These are phyloP conservation scores for Rhododendron ferrugineum DNA, from an alignment of 148 eudicot species.

Conservation along the genomic window DNA sequence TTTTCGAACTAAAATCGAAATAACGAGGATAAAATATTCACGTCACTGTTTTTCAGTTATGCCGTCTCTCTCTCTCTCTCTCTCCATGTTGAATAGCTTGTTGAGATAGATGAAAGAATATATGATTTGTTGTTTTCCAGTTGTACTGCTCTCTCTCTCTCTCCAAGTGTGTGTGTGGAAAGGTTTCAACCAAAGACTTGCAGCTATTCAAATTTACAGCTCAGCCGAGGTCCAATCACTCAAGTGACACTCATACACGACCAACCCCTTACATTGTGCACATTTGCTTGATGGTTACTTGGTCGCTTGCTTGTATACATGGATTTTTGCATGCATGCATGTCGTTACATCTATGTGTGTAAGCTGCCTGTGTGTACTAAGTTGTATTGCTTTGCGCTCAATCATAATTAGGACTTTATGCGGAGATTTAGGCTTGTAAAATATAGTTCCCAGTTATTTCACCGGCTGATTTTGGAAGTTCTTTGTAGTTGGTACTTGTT, in stretches of 20 bases:
- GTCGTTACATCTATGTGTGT: background rate
- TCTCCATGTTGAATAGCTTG: background rate
- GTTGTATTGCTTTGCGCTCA: background rate
- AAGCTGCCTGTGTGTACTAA: background rate
- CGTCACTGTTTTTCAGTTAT: background rate
- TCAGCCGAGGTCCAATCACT: background rate
- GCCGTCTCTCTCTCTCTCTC: background rate
- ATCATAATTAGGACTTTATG: background rate
- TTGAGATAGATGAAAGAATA: background rate
- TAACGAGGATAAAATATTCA: background rate
- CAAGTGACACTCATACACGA: background rate
- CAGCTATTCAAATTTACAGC: background rate
- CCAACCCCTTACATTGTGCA: background rate
- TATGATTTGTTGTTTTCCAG: background rate
- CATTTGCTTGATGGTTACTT: background rate
- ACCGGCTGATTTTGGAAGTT: background rate
- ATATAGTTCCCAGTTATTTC: background rate
- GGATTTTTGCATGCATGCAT: slow-evolving; percentile 1
- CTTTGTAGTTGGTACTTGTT: background rate
- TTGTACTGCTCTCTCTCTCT: background rate
- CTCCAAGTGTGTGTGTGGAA: background rate
- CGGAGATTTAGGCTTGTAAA: background rate
- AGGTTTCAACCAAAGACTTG: background rate
- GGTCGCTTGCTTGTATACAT: background rate
- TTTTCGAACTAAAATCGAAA: background rate